phyloP scores from a whole-genome alignment of 75 land plant genomes.

The Selaginella tamariscina region DNA sequence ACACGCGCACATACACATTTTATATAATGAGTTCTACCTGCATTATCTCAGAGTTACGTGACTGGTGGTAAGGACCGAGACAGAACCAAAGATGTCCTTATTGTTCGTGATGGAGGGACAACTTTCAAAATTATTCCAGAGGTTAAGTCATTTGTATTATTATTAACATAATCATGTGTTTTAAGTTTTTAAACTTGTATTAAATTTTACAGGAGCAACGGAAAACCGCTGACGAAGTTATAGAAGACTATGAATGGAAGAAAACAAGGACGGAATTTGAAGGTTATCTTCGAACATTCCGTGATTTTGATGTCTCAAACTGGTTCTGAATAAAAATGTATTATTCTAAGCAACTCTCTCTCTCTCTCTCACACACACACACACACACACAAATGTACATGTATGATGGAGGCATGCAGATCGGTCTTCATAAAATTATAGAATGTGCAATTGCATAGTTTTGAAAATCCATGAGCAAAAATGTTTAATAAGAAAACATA shows the following conservation, averaged over 20 bases:
- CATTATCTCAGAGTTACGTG: constrained; percentile 41
- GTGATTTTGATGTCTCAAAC: not conserved
- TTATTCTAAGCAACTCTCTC: no score
- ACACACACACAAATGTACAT: no score
- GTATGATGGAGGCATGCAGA: no score
- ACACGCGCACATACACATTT: not conserved
- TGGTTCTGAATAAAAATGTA: no score
- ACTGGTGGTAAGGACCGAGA: constrained; percentile 69
- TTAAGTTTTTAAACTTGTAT: not conserved
- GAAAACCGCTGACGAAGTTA: not conserved
- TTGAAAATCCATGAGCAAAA: no score
- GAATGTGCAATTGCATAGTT: no score
- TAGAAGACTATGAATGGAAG: not conserved
- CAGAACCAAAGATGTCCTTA: constrained; percentile 53
- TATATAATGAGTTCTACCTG: not conserved
- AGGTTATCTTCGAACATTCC: not conserved
- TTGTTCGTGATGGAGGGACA: constrained; percentile 69
- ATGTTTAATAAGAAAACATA: no score
- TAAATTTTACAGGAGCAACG: not conserved
- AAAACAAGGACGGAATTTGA: not conserved
- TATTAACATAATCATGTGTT: not conserved
- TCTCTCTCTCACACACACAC: no score
- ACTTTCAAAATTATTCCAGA: constrained; percentile 62
- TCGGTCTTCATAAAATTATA: no score
- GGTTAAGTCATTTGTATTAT: constrained; percentile 23